Conservation (phyloP, 1,139 yeast species). For the Sugiyamaella neomexicana region DNA sequence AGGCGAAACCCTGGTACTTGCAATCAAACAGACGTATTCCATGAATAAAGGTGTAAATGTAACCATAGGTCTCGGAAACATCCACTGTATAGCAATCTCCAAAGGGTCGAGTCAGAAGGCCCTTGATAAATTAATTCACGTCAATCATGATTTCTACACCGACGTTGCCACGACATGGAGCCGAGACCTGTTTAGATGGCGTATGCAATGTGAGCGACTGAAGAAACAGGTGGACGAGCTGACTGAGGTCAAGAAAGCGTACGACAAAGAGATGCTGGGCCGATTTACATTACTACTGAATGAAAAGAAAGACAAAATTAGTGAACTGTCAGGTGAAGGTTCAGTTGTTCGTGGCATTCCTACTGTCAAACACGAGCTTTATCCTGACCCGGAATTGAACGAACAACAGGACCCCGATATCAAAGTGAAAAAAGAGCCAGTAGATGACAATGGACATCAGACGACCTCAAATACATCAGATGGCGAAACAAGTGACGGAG, state of each 20-base stretch:
- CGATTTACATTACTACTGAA: slow-evolving; percentile 22
- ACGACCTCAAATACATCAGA: slow-evolving; percentile 2
- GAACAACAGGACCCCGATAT: background rate
- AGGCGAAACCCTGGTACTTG: slow-evolving; percentile 13
- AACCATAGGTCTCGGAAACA: slow-evolving; percentile 12
- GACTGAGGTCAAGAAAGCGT: slow-evolving; percentile 20
- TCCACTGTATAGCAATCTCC: background rate
- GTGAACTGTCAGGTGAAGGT: slow-evolving; percentile 17
- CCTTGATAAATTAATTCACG: slow-evolving; percentile 1
- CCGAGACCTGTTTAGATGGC: slow-evolving; percentile 4
- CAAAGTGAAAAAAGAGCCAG: slow-evolving; percentile 2
- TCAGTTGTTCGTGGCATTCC: background rate
- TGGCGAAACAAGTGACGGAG: slow-evolving; percentile 4
- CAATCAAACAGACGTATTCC: slow-evolving; percentile 19
- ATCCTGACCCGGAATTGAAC: too few species aligned
- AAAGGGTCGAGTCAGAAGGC: slow-evolving; percentile 10
- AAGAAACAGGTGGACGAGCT: slow-evolving; percentile 21
- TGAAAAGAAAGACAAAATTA: slow-evolving; percentile 23
- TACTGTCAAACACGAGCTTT: background rate
- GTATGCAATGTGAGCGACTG: slow-evolving; percentile 7
- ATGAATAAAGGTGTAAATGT: slow-evolving; percentile 11
- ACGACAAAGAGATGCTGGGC: slow-evolving; percentile 21
- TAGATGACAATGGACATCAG: background rate
- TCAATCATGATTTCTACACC: background rate
- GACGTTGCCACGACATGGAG: background rate